A percentile compares a stretch with the other conserved stretches of the same genome.
phyloP scores from a whole-genome alignment of 1,139 yeast species.

The Lodderomyces jiufengensis region DNA sequence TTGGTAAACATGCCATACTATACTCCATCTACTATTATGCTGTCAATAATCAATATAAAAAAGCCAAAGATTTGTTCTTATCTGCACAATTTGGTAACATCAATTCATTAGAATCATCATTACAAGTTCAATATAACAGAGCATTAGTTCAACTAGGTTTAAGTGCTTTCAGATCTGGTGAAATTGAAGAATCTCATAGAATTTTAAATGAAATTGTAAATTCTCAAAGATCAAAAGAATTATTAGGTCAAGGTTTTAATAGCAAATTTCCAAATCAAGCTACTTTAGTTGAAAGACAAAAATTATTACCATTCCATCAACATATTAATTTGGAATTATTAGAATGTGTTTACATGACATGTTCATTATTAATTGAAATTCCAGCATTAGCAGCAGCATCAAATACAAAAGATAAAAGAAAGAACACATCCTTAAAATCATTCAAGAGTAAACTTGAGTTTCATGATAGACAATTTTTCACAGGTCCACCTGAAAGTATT shows the following conservation, averaged over 20 bases:
- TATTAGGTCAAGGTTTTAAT: conserved; percentile 89
- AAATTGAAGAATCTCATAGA: conserved; percentile 84
- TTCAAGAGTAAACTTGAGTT: conserved; percentile 90
- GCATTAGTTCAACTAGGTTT: conserved; percentile 94
- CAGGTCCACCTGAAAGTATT: conserved; percentile 97
- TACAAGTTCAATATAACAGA: conserved; percentile 92
- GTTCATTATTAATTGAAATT: conserved; percentile 85
- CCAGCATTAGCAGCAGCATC: conserved; percentile 68
- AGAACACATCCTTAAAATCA: conserved; percentile 64
- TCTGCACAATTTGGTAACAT: conserved; percentile 80
- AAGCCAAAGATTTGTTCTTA: conserved; percentile 85
- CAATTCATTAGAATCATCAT: conserved; percentile 75
- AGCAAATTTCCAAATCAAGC: conserved; percentile 60
- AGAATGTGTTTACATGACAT: conserved; percentile 90
- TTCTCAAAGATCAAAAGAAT: conserved; percentile 83
- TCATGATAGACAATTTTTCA: conserved; percentile 91
- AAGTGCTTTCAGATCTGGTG: conserved; percentile 90
- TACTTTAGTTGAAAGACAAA: conserved; percentile 65
- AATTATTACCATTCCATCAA: conserved; percentile 95
- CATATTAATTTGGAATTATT: conserved; percentile 94
- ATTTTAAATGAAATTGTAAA: conserved; percentile 85
- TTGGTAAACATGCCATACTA: conserved; percentile 71
- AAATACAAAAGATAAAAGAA: conserved; percentile 47
- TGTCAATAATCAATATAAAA: conserved; percentile 74
- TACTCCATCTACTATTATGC: conserved; percentile 89